phyloP scores from a whole-genome alignment of 805 yeast genomes.

The Zygotorulaspora danielsina region DNA sequence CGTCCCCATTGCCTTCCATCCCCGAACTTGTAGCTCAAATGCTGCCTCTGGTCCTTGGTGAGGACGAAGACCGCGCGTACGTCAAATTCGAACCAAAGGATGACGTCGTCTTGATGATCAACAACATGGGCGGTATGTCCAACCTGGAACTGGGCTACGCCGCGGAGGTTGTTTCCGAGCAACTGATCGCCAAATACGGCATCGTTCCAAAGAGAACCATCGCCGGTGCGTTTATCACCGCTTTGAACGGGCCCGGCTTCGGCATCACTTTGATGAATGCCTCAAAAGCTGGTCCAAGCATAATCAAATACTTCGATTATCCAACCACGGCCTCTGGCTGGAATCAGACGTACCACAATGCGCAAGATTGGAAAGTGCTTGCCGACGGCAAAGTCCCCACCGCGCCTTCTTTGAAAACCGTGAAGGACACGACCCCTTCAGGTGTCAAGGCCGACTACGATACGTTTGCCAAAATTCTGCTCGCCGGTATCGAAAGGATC shows the following conservation, averaged over 20 bases:
- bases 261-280: conserved; percentile 71
- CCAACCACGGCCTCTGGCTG: conserved; percentile 41
- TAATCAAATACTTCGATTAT: conserved; percentile 29
- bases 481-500: conserved; percentile 16
- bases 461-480: conserved; percentile 16
- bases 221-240: conserved; percentile 74
- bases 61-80: conserved; percentile 69
- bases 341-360: conserved; percentile 65
- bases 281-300: conserved; percentile 41
- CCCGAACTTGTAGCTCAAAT: conserved; percentile 50
- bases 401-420: conserved; percentile 25
- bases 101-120: conserved; percentile 61
- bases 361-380: conserved; percentile 62
- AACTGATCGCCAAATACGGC: conserved; percentile 46
- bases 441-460: conserved; percentile 27
- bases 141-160: conserved; percentile 67
- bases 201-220: conserved; percentile 60
- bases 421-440: conserved; percentile 21
- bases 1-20: conserved; percentile 54
- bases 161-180: conserved; percentile 49
- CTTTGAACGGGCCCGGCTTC: conserved; percentile 84
- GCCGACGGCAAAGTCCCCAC: conserved; percentile 22
- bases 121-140: conserved; percentile 83
- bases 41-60: conserved; percentile 52
- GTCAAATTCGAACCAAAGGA: conserved; percentile 60